phyloP scores from a whole-genome alignment of 345 rosid species.

The Kernera saxatilis region DNA sequence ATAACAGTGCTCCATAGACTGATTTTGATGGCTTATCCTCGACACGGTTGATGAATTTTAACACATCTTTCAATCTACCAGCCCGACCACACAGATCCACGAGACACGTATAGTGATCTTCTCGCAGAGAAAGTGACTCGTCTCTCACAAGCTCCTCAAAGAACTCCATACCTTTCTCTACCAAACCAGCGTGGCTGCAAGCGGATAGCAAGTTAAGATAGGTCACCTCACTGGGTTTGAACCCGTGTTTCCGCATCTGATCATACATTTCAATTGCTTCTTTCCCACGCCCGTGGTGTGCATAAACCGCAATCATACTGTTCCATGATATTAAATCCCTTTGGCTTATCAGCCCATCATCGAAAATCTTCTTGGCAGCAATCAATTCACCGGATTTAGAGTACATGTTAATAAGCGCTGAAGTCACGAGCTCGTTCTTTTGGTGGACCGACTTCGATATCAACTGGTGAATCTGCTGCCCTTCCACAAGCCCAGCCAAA shows the following conservation, averaged over 20 bases:
- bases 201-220: constrained; percentile 64
- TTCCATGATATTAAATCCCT: constrained; percentile 70
- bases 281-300: constrained; percentile 64
- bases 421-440: constrained; percentile 39
- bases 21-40: constrained; percentile 36
- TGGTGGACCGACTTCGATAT: constrained; percentile 53
- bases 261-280: constrained; percentile 55
- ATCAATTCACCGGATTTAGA: constrained; percentile 59
- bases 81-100: constrained; percentile 69
- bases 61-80: constrained; percentile 55
- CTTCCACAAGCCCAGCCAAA: constrained; percentile 60
- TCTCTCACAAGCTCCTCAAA: constrained; percentile 49
- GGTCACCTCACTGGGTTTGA: constrained; percentile 54
- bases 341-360: constrained; percentile 33
- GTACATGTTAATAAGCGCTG: constrained; percentile 75
- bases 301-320: constrained; percentile 64
- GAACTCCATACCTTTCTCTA: constrained; percentile 52
- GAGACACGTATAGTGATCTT: constrained; percentile 66
- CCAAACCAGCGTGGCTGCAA: constrained; percentile 70
- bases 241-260: constrained; percentile 46
- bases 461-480: constrained; percentile 65
- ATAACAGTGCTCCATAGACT: constrained; percentile 61
- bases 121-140: constrained; percentile 38
- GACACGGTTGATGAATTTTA: constrained; percentile 32
- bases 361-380: constrained; percentile 51